These are phyloP conservation scores for Cerrena zonata DNA, from an alignment of 1,284 basidiomycete species.

Conservation along the genomic window DNA sequence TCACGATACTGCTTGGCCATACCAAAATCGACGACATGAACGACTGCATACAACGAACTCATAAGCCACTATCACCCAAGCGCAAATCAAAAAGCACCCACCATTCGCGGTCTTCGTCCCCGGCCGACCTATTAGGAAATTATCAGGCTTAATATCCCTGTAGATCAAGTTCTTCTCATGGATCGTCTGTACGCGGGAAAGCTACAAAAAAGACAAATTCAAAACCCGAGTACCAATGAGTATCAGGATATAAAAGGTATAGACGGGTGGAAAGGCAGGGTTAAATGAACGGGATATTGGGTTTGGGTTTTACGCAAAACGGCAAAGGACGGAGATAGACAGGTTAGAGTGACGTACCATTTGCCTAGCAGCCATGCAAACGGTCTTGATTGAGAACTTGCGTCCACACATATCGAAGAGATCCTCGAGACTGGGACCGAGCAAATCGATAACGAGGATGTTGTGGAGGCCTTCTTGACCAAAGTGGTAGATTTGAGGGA, in stretches of 20 bases:
- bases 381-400: slow-evolving; percentile 92
- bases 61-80: background rate
- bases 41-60: slow-evolving; percentile 24
- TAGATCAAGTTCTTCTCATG: slow-evolving; percentile 98
- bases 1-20: slow-evolving; percentile 98
- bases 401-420: slow-evolving; percentile 94
- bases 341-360: slow-evolving; percentile 59
- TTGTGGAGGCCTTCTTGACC: slow-evolving; percentile 97
- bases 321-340: background rate
- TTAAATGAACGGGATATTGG: background rate
- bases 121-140: slow-evolving; percentile 89
- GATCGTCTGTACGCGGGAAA: slow-evolving; percentile 87
- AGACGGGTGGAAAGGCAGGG: background rate
- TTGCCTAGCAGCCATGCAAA: slow-evolving; percentile 93
- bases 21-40: slow-evolving; percentile 83
- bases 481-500: slow-evolving; percentile 96
- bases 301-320: too few species aligned
- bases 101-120: slow-evolving; percentile 82
- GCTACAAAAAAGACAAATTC: slow-evolving; percentile 36
- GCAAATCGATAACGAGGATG: slow-evolving; percentile 91
- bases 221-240: background rate
- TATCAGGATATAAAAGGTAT: background rate
- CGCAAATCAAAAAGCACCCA: slow-evolving; percentile 27
- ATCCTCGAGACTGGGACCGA: slow-evolving; percentile 90
- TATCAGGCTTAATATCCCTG: slow-evolving; percentile 96